Evolutionary conservation across 1,139 yeast genomes (phyloP).

Genomic region (Ogataea hybrid): DNA sequence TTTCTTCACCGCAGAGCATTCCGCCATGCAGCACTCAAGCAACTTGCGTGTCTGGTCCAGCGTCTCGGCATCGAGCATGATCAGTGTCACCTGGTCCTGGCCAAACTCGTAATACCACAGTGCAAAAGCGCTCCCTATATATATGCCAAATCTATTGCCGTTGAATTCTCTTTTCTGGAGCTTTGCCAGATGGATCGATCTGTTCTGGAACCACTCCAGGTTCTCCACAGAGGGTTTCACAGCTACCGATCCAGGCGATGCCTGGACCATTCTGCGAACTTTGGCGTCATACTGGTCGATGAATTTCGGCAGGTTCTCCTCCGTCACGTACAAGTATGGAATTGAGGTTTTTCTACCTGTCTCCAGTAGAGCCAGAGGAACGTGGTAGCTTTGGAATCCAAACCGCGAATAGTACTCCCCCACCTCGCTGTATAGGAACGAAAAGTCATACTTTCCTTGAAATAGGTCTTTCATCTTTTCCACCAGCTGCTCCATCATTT

Average conservation of each 20-base stretch:
- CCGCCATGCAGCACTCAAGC: constrained; percentile 8
- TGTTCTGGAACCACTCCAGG: constrained; percentile 24
- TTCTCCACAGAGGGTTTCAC: constrained; percentile 6
- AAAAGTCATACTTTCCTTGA: constrained; percentile 25
- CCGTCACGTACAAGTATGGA: background rate
- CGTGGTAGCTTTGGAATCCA: constrained; percentile 24
- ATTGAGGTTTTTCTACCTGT: background rate
- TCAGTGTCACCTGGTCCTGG: constrained; percentile 10
- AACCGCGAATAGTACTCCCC: constrained; percentile 37
- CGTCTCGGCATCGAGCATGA: constrained; percentile 16
- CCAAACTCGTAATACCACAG: constrained; percentile 21
- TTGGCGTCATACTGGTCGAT: constrained; percentile 6
- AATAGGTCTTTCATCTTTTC: constrained; percentile 11
- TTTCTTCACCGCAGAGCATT: constrained; percentile 8
- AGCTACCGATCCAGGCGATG: background rate
- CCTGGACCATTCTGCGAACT: constrained; percentile 2
- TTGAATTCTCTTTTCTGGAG: constrained; percentile 1
- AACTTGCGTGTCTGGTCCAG: constrained; percentile 9
- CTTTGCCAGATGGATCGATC: constrained; percentile 13
- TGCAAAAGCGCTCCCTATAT: constrained; percentile 15
- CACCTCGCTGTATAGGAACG: constrained; percentile 37
- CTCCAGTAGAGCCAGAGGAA: constrained; percentile 14
- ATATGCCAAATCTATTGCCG: constrained; percentile 5
- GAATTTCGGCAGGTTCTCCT: constrained; percentile 4
- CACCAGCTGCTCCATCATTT: constrained; percentile 22